Evolutionary conservation across 805 yeast genomes (phyloP).

Genomic region (Ogataea henricii): DNA sequence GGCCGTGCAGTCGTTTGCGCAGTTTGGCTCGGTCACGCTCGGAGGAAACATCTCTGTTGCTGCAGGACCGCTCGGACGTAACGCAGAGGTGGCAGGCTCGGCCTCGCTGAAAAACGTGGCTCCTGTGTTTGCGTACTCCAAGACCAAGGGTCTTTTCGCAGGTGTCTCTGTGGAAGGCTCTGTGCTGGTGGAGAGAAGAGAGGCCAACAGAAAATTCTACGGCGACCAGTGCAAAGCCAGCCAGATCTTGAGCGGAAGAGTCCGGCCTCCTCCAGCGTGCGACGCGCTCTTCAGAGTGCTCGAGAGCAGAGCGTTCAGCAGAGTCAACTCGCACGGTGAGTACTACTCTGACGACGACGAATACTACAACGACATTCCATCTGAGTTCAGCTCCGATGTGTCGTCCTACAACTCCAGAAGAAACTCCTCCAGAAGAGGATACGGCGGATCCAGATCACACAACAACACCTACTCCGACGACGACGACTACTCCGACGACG

Average conservation of each 20-base stretch:
- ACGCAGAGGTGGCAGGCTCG: constrained; percentile 95
- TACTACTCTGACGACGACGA: constrained; percentile 62
- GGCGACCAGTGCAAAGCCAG: constrained; percentile 90
- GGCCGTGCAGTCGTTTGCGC: constrained; percentile 93
- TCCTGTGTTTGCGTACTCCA: constrained; percentile 90
- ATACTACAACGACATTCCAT: constrained; percentile 76
- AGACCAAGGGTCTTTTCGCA: constrained; percentile 95
- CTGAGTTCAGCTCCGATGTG: constrained; percentile 60
- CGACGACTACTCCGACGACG: constrained; percentile 42
- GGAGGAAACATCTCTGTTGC: constrained; percentile 96
- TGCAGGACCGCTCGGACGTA: constrained; percentile 96
- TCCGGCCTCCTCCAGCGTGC: constrained; percentile 91
- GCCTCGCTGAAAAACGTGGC: constrained; percentile 87
- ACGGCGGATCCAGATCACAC: constrained; percentile 13
- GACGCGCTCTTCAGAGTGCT: constrained; percentile 85
- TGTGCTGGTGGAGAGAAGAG: constrained; percentile 94
- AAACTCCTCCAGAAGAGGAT: constrained; percentile 10
- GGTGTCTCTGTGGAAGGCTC: constrained; percentile 98
- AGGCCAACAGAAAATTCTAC: constrained; percentile 93
- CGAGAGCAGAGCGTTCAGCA: constrained; percentile 78
- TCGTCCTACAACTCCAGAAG: constrained; percentile 38
- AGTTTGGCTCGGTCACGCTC: constrained; percentile 87
- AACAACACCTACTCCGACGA: constrained; percentile 30
- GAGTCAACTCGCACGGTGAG: constrained; percentile 44
- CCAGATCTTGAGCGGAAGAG: constrained; percentile 77